Base-by-base conservation (phyloP, 345 rosid genomes). In the Bretschneidera sinensis region DNA sequence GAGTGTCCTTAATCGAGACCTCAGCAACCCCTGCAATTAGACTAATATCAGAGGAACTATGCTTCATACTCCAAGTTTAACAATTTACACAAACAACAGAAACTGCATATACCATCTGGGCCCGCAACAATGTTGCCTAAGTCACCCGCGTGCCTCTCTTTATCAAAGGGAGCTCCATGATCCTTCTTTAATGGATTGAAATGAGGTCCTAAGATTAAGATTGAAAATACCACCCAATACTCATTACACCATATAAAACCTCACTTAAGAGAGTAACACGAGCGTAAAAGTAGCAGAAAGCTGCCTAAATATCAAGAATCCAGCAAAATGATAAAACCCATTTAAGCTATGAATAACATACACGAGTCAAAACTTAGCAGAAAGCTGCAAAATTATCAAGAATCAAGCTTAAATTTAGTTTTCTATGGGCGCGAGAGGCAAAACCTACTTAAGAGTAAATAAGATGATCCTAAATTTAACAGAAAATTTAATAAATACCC, bases 91-190 rank as follows among this genome's bases (percentile, higher is more conserved):
- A 19, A 19, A 62, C 23, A 61, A n/a, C 15, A 55, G 53, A 48
- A 66, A 57, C 20, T n/a, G 23, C 15, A 21, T 51, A 48, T 75
- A 92, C 98, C 97, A 47, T 89, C 87, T 51, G 85, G 35, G 61
- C 88, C 88, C 2, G 90, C 97, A 24, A 83, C 47, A 48, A 92
- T 74, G 79, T 92, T 92, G 18, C 98, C 98, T 84, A 92, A 76
- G 71, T 92, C 98, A 23, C 98, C 98, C 1, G 98, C 95, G 71
- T 92, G 98, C 21, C 98, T 87, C 68, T 85, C 85, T 2, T 63
- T 43, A 60, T 87, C 90, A 31, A 71, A 14, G 19, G 97, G 97
- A 69, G 88, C 72, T 17, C 98, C 98, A 25, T 92, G 98, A 61
- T 75, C 65, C 69, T 78, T 91, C 74, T 83, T 89, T 13, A 83